These are phyloP conservation scores for Paxillus ammoniavirescens DNA, from an alignment of 768 basidiomycete genomes.

Conservation along the genomic window DNA sequence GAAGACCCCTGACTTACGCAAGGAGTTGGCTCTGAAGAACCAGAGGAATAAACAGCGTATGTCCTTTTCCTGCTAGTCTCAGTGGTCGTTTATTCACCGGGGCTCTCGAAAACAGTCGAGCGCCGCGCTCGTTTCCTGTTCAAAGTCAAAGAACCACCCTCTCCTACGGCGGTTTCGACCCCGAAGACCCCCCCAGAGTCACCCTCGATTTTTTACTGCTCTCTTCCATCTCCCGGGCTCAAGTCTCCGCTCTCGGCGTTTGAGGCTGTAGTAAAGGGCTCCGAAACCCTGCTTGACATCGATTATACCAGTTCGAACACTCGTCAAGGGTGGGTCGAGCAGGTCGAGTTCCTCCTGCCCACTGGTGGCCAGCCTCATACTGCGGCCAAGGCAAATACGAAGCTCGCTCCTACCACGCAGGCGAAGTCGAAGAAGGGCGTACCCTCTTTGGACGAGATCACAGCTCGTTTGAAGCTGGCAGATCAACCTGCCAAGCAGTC, in stretches of 20 bases:
- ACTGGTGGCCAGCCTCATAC: slow-evolving; percentile 21
- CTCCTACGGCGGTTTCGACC: slow-evolving; percentile 51
- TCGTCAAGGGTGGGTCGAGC: slow-evolving; percentile 51
- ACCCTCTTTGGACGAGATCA: slow-evolving; percentile 78
- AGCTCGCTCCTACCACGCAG: slow-evolving; percentile 2
- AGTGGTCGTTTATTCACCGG: slow-evolving; percentile 2
- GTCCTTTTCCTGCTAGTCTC: slow-evolving; percentile 20
- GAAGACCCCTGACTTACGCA: slow-evolving; percentile 59
- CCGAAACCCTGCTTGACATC: not conserved
- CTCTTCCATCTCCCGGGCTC: slow-evolving; percentile 66
- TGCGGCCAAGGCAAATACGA: slow-evolving; percentile 4
- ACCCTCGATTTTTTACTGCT: slow-evolving; percentile 65
- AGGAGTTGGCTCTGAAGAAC: slow-evolving; percentile 69
- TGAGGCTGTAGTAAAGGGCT: slow-evolving; percentile 39
- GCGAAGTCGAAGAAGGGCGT: slow-evolving; percentile 28
- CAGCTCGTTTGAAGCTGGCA: slow-evolving; percentile 49
- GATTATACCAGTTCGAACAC: not conserved
- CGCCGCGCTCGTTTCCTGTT: slow-evolving; percentile 75
- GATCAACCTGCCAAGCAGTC: slow-evolving; percentile 18
- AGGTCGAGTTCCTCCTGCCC: slow-evolving; percentile 58
- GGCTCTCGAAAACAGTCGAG: slow-evolving; percentile 46
- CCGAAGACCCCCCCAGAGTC: slow-evolving; percentile 72
- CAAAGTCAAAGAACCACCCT: slow-evolving; percentile 67
- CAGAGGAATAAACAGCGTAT: slow-evolving; percentile 75
- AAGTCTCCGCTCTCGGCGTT: slow-evolving; percentile 61